Evolutionary conservation across 2,329 filamentous ascomycete species (phyloP), one percentile per base, ranked within the genome.

Genomic region (Balansia obtecta): DNA sequence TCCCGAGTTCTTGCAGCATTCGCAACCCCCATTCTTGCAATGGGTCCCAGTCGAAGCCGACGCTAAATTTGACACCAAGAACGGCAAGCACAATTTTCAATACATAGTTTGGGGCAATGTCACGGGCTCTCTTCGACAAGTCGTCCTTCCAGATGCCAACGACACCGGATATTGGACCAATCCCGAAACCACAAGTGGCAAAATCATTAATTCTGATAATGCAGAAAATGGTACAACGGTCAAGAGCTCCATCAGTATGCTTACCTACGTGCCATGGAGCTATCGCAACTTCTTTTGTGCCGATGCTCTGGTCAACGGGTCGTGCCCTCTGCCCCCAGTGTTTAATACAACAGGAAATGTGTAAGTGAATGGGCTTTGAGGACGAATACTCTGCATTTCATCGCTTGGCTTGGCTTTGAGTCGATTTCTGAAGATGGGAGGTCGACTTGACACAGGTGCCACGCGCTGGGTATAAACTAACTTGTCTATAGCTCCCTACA

Each of bases 81-180:
- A 77, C 55, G 64, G 77, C 4, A 74, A 70, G 47, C 80, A 90
- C 61, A 79, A 75, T 40, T 73, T 98, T 46, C 81, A 79, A 55
- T 71, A 96, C 50, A 93, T 82, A 1, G 77, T 95, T 45, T 97
- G 88, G 71, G 91, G 90, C 48, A 96, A 97, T 66, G 88, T 97
- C 32, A 86, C 84, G 9, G 93, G 93, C 45, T 80, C 83, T 47
- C 74, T 77, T 43, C 72, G 73, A 2, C 62, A 68, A 12, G 69
- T 71, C n/a, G 53, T 67, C 2, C 77, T 88, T 49, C 88, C 88
- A 34, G 60, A 77, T 0, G 67, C 75, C 16, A 66, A 75, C 16
- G 66, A 75, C 58, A 76, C 80, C 61, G 65, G 78, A 0, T 68
- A 72, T 45, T 88, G 88, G 86, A 64, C 57, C 2, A 72, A 93